Evolutionary conservation across 257 asterid genomes (phyloP), one percentile per base, ranked within the genome.

Genomic region (Rubia yunnanensis): DNA sequence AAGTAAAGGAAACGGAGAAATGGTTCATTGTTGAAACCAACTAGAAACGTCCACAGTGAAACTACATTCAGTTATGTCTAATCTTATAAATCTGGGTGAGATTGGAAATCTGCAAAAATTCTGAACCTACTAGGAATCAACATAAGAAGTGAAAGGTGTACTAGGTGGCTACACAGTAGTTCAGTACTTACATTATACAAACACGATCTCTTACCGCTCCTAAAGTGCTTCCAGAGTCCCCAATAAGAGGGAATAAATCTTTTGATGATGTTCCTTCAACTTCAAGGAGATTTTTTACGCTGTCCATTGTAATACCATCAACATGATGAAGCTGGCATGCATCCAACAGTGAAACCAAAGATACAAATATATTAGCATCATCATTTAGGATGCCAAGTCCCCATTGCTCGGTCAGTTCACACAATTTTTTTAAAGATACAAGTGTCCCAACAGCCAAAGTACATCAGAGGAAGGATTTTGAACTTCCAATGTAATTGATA

Each of bases 291-390:
- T 81, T 76, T 66, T 71, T 81, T 59, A 85, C 88, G 73, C 73
- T 82, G 67, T 85, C 77, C 72, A 81, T 80, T 23, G 85, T 77
- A 60, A 92, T 87, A 73, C 98, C 98, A 76, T 91, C 98, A 67
- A 91, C 84, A 54, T 88, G 96, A 76, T 91, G 96, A 54, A 90
- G 72, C 96, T 89, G 81, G 46, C 24, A 61, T 46, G 39, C 3
- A 38, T 26, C 13, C 70, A 55, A 24, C 60, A 24, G 35, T 26
- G 35, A 55, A 27, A 63, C 20, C 32, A 64, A 66, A 31, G 55
- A 15, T 36, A 34, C 20, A 11, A 18, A 31, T 1, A 41, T 22
- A 50, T 13, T 2, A 67, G 38, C 10, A 32, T 17, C 28, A 41
- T 20, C 68, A 60, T 30, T 22, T 56, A 65, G 9, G 24, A 64